These are phyloP conservation scores for Vaccinium macrocarpon DNA, from an alignment of 148 eudicot species.

Conservation along the genomic window DNA sequence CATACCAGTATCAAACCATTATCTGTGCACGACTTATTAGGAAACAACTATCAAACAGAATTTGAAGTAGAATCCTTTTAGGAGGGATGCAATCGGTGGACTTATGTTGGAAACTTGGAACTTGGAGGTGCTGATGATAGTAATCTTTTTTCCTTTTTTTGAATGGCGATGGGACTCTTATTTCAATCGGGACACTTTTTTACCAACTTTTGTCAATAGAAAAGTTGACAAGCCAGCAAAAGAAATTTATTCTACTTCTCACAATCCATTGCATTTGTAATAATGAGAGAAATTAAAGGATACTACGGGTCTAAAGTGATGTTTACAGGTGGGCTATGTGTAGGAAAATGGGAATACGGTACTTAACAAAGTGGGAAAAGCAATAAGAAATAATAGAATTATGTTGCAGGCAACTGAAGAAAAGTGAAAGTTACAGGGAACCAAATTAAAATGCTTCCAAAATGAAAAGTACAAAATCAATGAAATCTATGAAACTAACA, in stretches of 20 bases:
- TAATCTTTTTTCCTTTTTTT: too few relatives aligned
- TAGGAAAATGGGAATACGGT: not conserved
- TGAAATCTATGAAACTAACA: too few relatives aligned
- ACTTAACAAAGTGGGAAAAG: not conserved
- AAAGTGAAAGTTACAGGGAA: not conserved
- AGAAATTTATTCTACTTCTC: not conserved
- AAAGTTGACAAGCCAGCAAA: not conserved
- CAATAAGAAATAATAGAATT: not conserved
- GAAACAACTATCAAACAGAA: not conserved
- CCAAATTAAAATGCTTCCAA: too few relatives aligned
- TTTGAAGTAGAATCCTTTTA: not conserved
- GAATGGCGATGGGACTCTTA: not conserved
- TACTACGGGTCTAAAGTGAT: not conserved
- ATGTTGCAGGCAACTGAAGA: not conserved
- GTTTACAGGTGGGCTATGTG: not conserved
- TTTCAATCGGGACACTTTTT: not conserved
- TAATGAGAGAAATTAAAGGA: not conserved
- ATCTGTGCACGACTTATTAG: too few relatives aligned
- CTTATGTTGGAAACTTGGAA: not conserved
- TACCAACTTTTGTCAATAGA: not conserved
- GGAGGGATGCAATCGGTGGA: not conserved
- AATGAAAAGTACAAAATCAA: too few relatives aligned
- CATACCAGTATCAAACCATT: too few relatives aligned
- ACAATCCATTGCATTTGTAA: not conserved
- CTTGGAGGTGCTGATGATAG: not conserved